Conservation (phyloP, 257 asterid genomes). For the Handroanthus guayacan region DNA sequence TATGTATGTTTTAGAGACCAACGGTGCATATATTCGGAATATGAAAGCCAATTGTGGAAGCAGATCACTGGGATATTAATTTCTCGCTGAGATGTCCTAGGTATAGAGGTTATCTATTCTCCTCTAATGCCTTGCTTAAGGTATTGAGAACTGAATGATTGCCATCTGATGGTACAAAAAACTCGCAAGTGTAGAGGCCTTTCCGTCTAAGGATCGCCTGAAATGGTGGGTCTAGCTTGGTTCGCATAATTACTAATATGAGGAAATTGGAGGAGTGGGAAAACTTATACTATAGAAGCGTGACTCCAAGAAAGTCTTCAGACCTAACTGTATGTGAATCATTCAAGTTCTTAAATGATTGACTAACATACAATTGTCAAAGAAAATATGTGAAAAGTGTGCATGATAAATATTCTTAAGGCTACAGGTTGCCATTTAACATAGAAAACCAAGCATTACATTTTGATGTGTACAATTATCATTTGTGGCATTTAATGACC, state of each 20-base stretch:
- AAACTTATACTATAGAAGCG: not conserved
- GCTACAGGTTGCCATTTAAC: conserved; percentile 1
- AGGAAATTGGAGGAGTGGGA: conserved; percentile 20
- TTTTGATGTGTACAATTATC: conserved; percentile 1
- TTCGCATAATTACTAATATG: not conserved
- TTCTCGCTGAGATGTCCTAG: conserved; percentile 7
- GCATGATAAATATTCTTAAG: conserved; percentile 16
- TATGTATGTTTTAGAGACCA: conserved; percentile 24
- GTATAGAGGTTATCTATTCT: conserved; percentile 20
- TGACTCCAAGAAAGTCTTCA: not conserved
- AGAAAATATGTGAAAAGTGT: conserved; percentile 1
- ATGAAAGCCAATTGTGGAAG: not conserved
- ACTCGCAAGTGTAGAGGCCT: not conserved
- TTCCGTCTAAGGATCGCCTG: conserved; percentile 22
- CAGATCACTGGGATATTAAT: conserved; percentile 3
- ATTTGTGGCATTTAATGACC: conserved; percentile 23
- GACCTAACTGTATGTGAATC: conserved; percentile 21
- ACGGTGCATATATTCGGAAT: conserved; percentile 29
- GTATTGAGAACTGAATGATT: conserved; percentile 4
- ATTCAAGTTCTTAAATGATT: conserved; percentile 18
- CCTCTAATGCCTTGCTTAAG: conserved; percentile 17
- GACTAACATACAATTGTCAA: conserved; percentile 12
- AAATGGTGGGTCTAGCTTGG: conserved; percentile 28
- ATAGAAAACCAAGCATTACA: conserved; percentile 1
- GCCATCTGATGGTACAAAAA: conserved; percentile 13